Evolutionary conservation across 345 rosid genomes (phyloP).

Genomic region (Eucalyptus lansdowneana): DNA sequence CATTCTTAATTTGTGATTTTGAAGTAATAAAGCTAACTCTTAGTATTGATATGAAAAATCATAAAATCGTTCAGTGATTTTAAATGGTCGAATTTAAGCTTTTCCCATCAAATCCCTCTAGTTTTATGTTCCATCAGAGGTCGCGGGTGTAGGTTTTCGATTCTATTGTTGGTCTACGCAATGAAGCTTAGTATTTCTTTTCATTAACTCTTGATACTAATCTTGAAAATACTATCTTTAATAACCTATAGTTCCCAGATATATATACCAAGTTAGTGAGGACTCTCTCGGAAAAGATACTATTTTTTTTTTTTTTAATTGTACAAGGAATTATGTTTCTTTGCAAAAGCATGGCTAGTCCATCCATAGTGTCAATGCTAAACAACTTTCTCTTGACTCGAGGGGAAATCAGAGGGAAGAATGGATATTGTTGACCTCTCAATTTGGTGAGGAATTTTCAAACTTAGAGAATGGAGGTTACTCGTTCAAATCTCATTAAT

Average conservation of each 20-base stretch:
- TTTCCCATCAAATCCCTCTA: background rate
- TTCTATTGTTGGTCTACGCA: background rate
- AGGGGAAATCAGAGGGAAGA: background rate
- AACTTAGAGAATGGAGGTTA: background rate
- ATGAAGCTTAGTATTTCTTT: background rate
- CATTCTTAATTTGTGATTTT: background rate
- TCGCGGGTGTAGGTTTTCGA: background rate
- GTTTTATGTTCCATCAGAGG: background rate
- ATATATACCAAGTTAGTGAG: background rate
- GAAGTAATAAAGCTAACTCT: background rate
- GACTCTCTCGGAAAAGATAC: background rate
- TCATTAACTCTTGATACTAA: background rate
- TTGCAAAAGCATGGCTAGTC: background rate
- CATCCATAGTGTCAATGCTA: background rate
- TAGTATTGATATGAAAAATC: background rate
- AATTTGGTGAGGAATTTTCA: background rate
- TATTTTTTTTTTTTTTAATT: background rate
- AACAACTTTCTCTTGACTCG: background rate
- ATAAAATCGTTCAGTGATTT: background rate
- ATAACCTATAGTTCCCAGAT: background rate
- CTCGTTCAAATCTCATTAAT: background rate
- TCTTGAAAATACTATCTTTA: background rate
- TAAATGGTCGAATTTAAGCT: background rate
- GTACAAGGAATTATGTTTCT: background rate
- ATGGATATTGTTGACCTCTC: background rate